Conservation (phyloP, 306 rosid genomes). For the Trifolium repens region DNA sequence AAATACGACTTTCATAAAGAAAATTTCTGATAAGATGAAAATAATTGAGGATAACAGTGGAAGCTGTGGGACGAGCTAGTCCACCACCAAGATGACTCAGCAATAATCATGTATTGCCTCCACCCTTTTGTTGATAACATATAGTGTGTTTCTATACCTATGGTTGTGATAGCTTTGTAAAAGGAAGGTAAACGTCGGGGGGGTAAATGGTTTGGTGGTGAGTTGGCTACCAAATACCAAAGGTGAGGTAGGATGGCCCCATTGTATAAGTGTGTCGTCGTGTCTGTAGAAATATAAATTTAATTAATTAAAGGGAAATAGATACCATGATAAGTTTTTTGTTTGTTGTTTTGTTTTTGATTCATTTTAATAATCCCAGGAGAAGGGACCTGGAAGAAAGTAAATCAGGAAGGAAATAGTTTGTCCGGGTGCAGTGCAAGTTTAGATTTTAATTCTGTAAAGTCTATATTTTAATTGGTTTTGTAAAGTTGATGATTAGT, state of each 20-base stretch:
- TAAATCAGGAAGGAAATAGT: constrained; percentile 8
- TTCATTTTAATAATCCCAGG: constrained; percentile 1
- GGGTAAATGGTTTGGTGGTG: constrained; percentile 17
- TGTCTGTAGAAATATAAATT: constrained; percentile 15
- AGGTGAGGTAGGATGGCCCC: constrained; percentile 32
- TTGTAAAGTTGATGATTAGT: not conserved
- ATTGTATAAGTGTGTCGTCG: constrained; percentile 6
- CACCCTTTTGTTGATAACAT: constrained; percentile 24
- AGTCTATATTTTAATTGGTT: not conserved
- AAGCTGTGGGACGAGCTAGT: constrained; percentile 17
- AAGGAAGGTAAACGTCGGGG: constrained; percentile 22
- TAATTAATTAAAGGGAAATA: constrained; percentile 29
- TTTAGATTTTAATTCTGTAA: not conserved
- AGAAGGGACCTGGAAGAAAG: constrained; percentile 5
- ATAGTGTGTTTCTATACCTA: constrained; percentile 6
- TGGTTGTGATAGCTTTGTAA: constrained; percentile 29
- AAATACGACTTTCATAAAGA: constrained; percentile 65
- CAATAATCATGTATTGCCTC: not conserved
- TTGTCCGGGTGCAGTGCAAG: not conserved
- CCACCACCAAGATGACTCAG: constrained; percentile 29
- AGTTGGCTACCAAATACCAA: constrained; percentile 36
- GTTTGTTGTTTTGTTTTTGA: not conserved
- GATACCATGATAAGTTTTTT: not conserved
- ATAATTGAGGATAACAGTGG: constrained; percentile 15
- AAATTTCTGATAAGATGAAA: constrained; percentile 51